Evolutionary conservation across 495 filamentous ascomycete genomes (phyloP), one percentile per base, ranked within the genome.

Genomic region (Talaromyces proteolyticus): DNA sequence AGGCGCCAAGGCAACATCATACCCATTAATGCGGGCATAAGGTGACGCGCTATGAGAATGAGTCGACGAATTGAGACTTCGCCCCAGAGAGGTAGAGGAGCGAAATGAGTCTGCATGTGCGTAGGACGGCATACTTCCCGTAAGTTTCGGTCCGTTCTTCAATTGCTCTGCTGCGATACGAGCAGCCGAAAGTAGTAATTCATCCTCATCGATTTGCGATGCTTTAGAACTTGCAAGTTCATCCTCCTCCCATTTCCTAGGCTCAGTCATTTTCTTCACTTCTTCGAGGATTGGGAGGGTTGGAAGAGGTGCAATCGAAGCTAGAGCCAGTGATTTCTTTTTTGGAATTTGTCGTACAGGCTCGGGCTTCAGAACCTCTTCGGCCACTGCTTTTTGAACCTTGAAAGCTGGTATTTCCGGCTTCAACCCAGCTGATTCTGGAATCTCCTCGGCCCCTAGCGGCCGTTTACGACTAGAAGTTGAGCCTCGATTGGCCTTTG

Each of bases 131-230:
- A n/a, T n/a, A n/a, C n/a, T n/a, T 23, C 69, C 66, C 6, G 65
- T 53, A 25, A 72, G 58, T 10, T 54, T 61, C 7, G 67, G 69
- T 3, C 71, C 71, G 14, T 53, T 67, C 24, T 65, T 56, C 6
- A 74, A 43, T 11, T 66, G 60, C 54, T 74, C 68, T 14, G 69
- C 69, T 20, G 65, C 63, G 16, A 74, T 74, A 3, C 71, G 69
- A 10, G 71, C 71, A 6, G 67, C 63, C 19, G 63, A 67, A 3
- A 74, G 57, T 10, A 71, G 58, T 6, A 74, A 52, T 47, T 74
- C 71, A 39, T 74, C 71, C 50, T 72, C 64, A 22, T 74, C 69
- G 37, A 74, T 53, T 48, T 67, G 61, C 29, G 54, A 63, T 16
- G 57, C 50, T 16, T 54, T 59, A 3, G 55, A 52, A 0, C 47